A percentile compares a stretch with the other conserved stretches of the same genome.
Conservation (phyloP, 768 basidiomycete species). For the Leccinum incarnatum region DNA sequence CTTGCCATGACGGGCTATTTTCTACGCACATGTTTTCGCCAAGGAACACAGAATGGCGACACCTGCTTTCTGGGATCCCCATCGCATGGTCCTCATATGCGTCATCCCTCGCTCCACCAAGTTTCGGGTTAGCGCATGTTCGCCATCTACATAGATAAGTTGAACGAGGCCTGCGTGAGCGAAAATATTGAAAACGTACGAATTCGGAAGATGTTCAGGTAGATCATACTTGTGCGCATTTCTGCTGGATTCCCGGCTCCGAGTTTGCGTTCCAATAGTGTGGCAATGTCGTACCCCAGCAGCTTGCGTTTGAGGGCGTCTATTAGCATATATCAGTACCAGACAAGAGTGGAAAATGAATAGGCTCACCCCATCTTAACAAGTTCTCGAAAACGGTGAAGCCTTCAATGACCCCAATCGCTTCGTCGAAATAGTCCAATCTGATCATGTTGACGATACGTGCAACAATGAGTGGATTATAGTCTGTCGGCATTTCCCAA, state of each 20-base stretch:
- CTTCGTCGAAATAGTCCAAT: slow-evolving; percentile 26
- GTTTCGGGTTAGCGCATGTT: slow-evolving; percentile 4
- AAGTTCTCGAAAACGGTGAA: slow-evolving; percentile 17
- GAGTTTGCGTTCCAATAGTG: slow-evolving; percentile 11
- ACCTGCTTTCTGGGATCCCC: slow-evolving; percentile 17
- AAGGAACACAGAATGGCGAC: slow-evolving; percentile 18
- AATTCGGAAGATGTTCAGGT: slow-evolving; percentile 10
- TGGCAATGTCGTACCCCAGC: slow-evolving; percentile 10
- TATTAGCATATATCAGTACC: not conserved
- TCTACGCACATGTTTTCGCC: slow-evolving; percentile 13
- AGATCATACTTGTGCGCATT: slow-evolving; percentile 16
- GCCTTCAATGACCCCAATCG: slow-evolving; percentile 19
- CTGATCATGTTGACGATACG: slow-evolving; percentile 25
- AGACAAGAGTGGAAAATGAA: not conserved
- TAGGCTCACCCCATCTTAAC: slow-evolving; percentile 6
- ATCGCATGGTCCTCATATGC: slow-evolving; percentile 4
- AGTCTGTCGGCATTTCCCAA: not conserved
- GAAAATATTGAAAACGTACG: not conserved
- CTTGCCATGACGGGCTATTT: not conserved
- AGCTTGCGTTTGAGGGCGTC: slow-evolving; percentile 3
- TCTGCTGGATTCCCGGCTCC: slow-evolving; percentile 10
- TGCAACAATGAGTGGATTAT: slow-evolving; percentile 7
- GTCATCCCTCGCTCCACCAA: slow-evolving; percentile 15
- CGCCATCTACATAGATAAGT: slow-evolving; percentile 4
- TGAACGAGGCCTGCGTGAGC: not conserved